Evolutionary conservation across 208 protist species (phyloP).

Genomic region (Acanthamoeba divionensis): DNA sequence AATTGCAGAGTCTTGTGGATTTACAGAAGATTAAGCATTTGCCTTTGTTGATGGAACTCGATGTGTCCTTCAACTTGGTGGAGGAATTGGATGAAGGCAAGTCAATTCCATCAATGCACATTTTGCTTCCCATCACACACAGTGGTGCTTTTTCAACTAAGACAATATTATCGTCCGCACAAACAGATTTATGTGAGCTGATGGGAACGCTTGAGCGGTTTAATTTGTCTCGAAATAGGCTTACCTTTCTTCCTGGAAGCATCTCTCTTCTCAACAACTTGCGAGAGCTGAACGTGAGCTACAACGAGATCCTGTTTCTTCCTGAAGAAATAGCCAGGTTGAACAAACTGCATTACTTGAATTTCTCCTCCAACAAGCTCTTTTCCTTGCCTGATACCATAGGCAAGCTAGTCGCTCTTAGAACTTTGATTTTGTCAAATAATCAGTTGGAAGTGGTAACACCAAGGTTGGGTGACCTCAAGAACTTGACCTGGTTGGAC

Average conservation of each 20-base stretch:
- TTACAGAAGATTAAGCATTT: constrained; percentile 23
- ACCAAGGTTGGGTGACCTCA: constrained; percentile 10
- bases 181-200: constrained; percentile 3
- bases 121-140: neutral
- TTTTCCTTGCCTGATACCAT: constrained; percentile 16
- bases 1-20: neutral
- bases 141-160: too few species aligned
- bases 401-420: neutral
- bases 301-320: constrained; percentile 35
- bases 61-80: neutral
- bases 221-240: neutral
- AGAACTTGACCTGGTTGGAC: constrained; percentile 12
- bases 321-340: neutral
- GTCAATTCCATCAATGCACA: too few species aligned
- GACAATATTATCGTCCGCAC: too few species aligned
- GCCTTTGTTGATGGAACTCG: constrained; percentile 32
- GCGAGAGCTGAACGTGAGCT: constrained; percentile 20
- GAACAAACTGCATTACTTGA: constrained; percentile 22
- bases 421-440: constrained; percentile 13
- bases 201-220: constrained; percentile 42
- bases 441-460: constrained; percentile 23
- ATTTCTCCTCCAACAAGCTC: constrained; percentile 35
- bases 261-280: constrained; percentile 24
- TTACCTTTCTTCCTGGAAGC: constrained; percentile 6
- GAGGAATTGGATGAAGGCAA: neutral